Conservation (phyloP, 1,284 basidiomycete genomes). For the Leccinum ponderosum region DNA sequence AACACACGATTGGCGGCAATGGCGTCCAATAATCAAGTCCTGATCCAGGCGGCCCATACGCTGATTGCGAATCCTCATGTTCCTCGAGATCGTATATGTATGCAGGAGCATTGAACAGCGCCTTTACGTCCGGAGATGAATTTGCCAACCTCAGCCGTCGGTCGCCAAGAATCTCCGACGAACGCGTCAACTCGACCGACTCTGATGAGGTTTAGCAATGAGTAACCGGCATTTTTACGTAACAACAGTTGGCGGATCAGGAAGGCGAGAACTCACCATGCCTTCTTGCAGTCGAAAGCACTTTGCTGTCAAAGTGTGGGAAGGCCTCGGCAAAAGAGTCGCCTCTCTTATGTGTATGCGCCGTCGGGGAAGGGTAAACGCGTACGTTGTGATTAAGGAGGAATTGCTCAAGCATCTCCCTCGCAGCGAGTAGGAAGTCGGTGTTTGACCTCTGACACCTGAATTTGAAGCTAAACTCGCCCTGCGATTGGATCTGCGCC, state of each 20-base stretch:
- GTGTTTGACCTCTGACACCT: constrained; percentile 92
- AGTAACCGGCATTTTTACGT: constrained; percentile 8
- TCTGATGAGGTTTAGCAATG: constrained; percentile 41
- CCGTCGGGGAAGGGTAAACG: constrained; percentile 73
- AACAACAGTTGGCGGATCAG: constrained; percentile 10
- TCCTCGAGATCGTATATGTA: constrained; percentile 78
- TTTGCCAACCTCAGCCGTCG: constrained; percentile 80
- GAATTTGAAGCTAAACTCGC: constrained; percentile 94
- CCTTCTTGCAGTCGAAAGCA: constrained; percentile 75
- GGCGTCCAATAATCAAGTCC: constrained; percentile 71
- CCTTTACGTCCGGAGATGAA: constrained; percentile 94
- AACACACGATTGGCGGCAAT: constrained; percentile 71
- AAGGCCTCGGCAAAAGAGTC: constrained; percentile 96
- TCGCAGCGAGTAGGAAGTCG: constrained; percentile 86
- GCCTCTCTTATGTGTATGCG: constrained; percentile 75
- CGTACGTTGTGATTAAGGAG: constrained; percentile 82
- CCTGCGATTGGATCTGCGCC: constrained; percentile 45
- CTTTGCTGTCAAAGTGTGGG: constrained; percentile 96
- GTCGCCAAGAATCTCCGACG: constrained; percentile 70
- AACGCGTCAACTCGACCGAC: constrained; percentile 72
- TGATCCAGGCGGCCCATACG: constrained; percentile 48
- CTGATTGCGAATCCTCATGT: constrained; percentile 59
- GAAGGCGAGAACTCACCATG: constrained; percentile 50
- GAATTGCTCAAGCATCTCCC: constrained; percentile 94
- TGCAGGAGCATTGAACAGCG: constrained; percentile 82